Conservation (phyloP, 371 early-diverging fungal genomes). For the Fennellomyces sp. region DNA sequence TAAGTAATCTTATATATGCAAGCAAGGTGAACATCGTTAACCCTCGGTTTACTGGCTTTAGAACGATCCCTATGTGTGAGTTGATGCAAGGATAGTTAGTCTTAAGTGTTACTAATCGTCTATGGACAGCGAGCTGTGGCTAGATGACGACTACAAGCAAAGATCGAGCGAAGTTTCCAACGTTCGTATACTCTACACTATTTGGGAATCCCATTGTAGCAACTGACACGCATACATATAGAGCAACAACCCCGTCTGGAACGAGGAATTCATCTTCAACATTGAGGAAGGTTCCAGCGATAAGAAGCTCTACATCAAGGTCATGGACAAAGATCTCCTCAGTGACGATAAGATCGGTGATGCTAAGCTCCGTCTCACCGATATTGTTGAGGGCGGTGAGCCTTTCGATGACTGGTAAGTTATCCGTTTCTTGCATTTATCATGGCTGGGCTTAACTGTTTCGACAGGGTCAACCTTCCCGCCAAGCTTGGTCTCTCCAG, state of each 20-base stretch:
- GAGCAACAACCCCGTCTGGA: constrained; percentile 20
- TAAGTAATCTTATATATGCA: constrained; percentile 1
- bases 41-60: not conserved
- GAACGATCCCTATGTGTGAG: constrained; percentile 25
- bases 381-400: constrained; percentile 19
- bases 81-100: too few species aligned
- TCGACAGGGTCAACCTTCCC: constrained; percentile 34
- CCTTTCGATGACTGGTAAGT: constrained; percentile 36
- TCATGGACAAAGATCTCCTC: constrained; percentile 39
- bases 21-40: not conserved
- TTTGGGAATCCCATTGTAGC: too few species aligned
- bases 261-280: constrained; percentile 26
- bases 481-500: constrained; percentile 23
- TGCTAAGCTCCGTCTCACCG: constrained; percentile 25
- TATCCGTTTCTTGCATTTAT: too few species aligned
- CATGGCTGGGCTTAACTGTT: too few species aligned
- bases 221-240: too few species aligned
- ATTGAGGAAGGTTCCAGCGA: constrained; percentile 20
- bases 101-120: too few species aligned
- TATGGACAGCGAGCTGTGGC: constrained; percentile 22
- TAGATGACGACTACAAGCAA: constrained; percentile 27
- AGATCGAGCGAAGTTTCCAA: too few species aligned
- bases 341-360: constrained; percentile 49
- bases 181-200: too few species aligned
- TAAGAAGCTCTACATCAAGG: constrained; percentile 40